Conservation (phyloP, 108 stramenopile genomes). For the Skeletonema grethae region DNA sequence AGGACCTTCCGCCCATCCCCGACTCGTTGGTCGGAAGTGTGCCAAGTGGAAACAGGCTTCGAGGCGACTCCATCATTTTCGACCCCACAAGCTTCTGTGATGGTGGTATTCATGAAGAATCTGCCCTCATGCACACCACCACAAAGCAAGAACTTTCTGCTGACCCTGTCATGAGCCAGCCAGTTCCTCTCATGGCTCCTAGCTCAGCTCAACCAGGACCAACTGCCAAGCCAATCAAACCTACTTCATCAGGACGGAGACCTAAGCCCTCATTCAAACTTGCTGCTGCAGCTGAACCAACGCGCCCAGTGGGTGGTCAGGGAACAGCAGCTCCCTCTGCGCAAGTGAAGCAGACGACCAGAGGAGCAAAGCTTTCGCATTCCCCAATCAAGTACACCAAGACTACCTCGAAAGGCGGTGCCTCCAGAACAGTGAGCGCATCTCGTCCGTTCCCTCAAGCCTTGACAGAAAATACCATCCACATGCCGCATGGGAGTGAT, state of each 20-base stretch:
- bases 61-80: constrained; percentile 93
- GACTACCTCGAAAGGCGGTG: not conserved
- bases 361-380: not conserved
- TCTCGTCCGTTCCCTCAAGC: constrained; percentile 15
- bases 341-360: not conserved
- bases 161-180: not conserved
- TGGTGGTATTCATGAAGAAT: constrained; percentile 89
- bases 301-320: not conserved
- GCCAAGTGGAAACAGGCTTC: constrained; percentile 42
- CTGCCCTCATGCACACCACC: constrained; percentile 47
- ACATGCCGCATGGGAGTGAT: constrained; percentile 61
- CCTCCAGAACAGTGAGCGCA: not conserved
- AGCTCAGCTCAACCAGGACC: not conserved
- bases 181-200: not conserved
- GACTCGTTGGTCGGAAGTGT: not conserved
- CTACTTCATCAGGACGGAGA: constrained; percentile 1
- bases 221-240: not conserved
- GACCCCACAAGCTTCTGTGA: constrained; percentile 87
- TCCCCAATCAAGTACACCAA: not conserved
- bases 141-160: not conserved
- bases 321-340: not conserved
- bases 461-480: constrained; percentile 31
- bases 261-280: not conserved
- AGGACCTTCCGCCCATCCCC: constrained; percentile 49
- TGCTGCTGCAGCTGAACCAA: constrained; percentile 3